phyloP scores from a whole-genome alignment of 306 rosid genomes.

The Alnus rubra region DNA sequence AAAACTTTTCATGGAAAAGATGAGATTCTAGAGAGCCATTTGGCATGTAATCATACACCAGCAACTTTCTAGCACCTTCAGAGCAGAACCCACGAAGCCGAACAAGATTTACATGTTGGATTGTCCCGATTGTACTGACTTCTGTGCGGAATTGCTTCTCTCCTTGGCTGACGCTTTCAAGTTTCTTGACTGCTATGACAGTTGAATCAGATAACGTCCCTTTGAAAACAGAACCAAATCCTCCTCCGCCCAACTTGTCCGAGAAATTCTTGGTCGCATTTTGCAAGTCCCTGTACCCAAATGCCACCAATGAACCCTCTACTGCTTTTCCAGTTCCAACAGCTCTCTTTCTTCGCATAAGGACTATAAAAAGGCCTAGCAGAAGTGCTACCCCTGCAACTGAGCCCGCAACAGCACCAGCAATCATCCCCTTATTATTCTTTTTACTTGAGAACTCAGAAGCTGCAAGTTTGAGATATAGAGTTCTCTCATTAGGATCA shows the following conservation, averaged over 20 bases:
- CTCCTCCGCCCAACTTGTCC: conserved; percentile 79
- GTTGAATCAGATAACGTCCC: conserved; percentile 72
- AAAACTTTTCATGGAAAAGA: conserved; percentile 40
- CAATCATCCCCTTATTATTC: conserved; percentile 35
- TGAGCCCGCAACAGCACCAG: conserved; percentile 47
- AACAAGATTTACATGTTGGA: background rate
- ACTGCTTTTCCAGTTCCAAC: conserved; percentile 43
- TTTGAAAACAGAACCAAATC: conserved; percentile 91
- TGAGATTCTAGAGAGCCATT: conserved; percentile 69
- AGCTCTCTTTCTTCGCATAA: conserved; percentile 40
- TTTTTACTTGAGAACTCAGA: conserved; percentile 55
- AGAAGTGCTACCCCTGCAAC: conserved; percentile 29
- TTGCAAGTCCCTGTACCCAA: conserved; percentile 70
- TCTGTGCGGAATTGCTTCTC: too few species aligned
- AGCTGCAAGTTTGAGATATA: conserved; percentile 67
- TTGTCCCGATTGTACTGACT: too few species aligned
- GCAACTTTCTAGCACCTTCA: conserved; percentile 52
- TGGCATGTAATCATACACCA: conserved; percentile 85
- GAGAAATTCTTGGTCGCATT: conserved; percentile 88
- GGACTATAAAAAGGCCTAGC: conserved; percentile 33
- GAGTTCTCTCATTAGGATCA: conserved; percentile 36
- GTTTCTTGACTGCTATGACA: conserved; percentile 49
- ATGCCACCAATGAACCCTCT: conserved; percentile 76
- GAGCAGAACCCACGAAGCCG: conserved; percentile 84
- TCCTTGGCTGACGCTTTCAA: too few species aligned